Base-by-base conservation (phyloP, 768 basidiomycete species). In the Suillus luteus region DNA sequence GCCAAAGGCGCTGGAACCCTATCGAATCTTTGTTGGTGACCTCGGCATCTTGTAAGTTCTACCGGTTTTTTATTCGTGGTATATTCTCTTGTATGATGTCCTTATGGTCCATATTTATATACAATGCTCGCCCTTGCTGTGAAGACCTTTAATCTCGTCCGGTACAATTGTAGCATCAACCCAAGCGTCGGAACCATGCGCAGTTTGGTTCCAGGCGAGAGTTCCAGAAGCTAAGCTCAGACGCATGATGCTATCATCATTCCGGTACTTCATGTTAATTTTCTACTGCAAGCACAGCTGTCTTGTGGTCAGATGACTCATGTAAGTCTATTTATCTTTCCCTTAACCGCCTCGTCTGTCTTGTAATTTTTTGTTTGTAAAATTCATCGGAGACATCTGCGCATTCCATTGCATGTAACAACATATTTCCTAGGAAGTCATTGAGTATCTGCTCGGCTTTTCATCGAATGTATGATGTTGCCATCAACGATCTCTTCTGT, bases 151-250 rank as follows among this genome's bases (percentile, higher is more conserved):
- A 14, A 22, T 22, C 2, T 24, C 22, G 11, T 48, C 22, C 46
- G 12, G 46, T 24, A 24, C 12, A 48, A 24, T 22, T 9, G 17
- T 17, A 5, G 8, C 9, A 10, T 51, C 9, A 31, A 17, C 27
- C 27, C 9, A 15, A 31, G 49, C 17, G 9, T 10, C 27, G 24
- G 15, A 84, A 64, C 85, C 85, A 8, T 87, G 88, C 69, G 76
- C 77, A 40, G 83, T 85, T 1, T 65, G 70, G 7, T 88, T 89
- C 65, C 80, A 82, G 65, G 83, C 85, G 1, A 68, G 83, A 31
- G 66, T 76, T 17, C 8, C 49, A 2, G 52, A 48, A 15, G 65
- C 64, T 41, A 61, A 54, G 41, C 37, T 73, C 51, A 55, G 24
- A 59, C 19, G 1, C 19, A 64, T 69, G 52, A 58, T 64, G 61